Evolutionary conservation across 164 flowering plant genomes (phyloP), one percentile per base, ranked within the genome.

Genomic region (Nelumbo lutea): DNA sequence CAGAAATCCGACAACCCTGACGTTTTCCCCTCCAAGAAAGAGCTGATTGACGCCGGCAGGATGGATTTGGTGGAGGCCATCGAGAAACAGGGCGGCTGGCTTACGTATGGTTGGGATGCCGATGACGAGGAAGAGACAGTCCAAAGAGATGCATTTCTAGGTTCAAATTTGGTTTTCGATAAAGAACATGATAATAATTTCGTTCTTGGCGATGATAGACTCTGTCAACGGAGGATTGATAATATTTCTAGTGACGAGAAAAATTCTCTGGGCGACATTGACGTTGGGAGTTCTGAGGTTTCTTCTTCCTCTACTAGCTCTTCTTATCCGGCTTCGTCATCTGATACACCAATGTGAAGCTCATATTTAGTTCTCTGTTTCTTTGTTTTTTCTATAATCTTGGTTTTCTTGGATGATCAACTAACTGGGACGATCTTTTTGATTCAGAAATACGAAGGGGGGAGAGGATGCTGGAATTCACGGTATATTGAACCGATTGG

Each of bases 1-100:
- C 66, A 64, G 70, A 76, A 73, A n/a, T 91, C 95, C 0, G 68
- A 70, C 76, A 87, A 83, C 11, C 90, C 91, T 1, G 75, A 73
- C 9, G 70, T 65, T 52, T 93, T 93, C 79, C 98, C 97, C 2
- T 81, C 76, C n/a, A 89, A 78, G 79, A 74, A 82, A 65, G 86
- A 93, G 79, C 70, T 93, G 75, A 38, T 87, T 62, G 85, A 76
- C n/a, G 90, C 88, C 8, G 98, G 96, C 66, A 84, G 98, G 76
- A 48, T 50, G 75, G 97, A 93, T 82, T 88, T 93, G 80, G 94
- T 84, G 51, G 83, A 85, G 61, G 87, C 76, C 5, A 87, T 91
- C 64, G 27, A 44, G 65, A 78, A 68, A 67, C 76, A 77, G 70
- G 88, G 98, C 13, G 97, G 94, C 14, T 93, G 98, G 98, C 84